A percentile compares a stretch with the other conserved stretches of the same genome.
Conservation (phyloP, 345 rosid species). For the Pistacia atlantica region DNA sequence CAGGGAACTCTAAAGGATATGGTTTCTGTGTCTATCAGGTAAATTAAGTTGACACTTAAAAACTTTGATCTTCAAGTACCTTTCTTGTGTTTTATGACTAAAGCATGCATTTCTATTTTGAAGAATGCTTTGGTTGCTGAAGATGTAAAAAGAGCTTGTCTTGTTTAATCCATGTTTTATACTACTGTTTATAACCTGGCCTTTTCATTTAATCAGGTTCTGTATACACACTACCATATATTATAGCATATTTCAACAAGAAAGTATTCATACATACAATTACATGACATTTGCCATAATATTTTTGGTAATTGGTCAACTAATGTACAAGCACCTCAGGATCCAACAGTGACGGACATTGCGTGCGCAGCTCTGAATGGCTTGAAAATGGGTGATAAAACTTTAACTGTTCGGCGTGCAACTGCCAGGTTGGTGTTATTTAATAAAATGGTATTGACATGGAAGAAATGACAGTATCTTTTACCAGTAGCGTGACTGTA, state of each 20-base stretch:
- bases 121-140: slow-evolving; percentile 4
- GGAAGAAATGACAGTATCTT: not conserved
- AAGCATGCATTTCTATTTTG: not conserved
- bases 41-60: slow-evolving; percentile 7
- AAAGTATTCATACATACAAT: no score
- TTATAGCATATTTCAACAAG: no score
- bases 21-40: slow-evolving; percentile 35
- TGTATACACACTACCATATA: no score
- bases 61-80: not conserved
- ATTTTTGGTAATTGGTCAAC: slow-evolving; percentile 5
- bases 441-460: not conserved
- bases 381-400: slow-evolving; percentile 41
- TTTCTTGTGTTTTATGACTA: not conserved
- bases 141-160: not conserved
- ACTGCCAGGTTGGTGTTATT: slow-evolving; percentile 28
- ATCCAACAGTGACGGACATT: slow-evolving; percentile 36
- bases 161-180: not conserved
- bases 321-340: slow-evolving; percentile 17
- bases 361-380: slow-evolving; percentile 42
- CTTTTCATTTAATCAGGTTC: not conserved
- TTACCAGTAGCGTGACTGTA: not conserved
- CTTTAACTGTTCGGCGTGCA: slow-evolving; percentile 38
- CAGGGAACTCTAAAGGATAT: slow-evolving; percentile 36
- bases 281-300: not conserved
- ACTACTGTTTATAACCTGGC: not conserved